Evolutionary conservation across 768 basidiomycete species (phyloP).

Genomic region (Amanita rubescens): DNA sequence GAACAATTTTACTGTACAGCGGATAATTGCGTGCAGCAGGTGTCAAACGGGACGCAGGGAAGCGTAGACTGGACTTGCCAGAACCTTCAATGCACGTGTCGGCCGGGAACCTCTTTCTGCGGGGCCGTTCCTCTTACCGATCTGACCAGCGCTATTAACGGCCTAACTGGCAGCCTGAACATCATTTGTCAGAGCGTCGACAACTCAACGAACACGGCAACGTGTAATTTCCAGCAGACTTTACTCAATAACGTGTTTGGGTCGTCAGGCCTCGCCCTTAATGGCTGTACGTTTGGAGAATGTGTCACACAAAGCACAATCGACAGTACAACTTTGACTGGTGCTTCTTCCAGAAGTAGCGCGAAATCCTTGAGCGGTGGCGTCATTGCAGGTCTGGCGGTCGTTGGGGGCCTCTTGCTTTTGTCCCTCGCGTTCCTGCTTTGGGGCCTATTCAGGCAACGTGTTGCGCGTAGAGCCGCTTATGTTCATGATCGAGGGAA

Average conservation of each 20-base stretch:
- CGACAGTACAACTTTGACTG: conserved; percentile 40
- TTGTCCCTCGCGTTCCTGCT: conserved; percentile 51
- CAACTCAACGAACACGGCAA: conserved; percentile 36
- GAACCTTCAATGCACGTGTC: conserved; percentile 69
- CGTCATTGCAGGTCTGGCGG: conserved; percentile 86
- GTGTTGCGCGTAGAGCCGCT: conserved; percentile 41
- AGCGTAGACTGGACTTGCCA: conserved; percentile 63
- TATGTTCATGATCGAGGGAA: neutral
- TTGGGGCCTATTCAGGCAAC: conserved; percentile 55
- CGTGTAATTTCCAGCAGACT: conserved; percentile 73
- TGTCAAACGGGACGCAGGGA: conserved; percentile 27
- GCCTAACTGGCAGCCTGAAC: conserved; percentile 53
- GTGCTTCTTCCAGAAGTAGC: conserved; percentile 18
- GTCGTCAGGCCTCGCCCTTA: conserved; percentile 57
- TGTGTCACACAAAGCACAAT: conserved; percentile 80
- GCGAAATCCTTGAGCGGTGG: conserved; percentile 59
- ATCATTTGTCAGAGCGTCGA: conserved; percentile 57
- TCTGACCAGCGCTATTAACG: conserved; percentile 58
- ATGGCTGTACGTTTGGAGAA: conserved; percentile 79
- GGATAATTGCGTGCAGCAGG: conserved; percentile 57
- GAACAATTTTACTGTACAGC: conserved; percentile 88
- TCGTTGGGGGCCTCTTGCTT: conserved; percentile 62
- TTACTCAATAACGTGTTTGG: conserved; percentile 70
- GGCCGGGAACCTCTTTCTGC: conserved; percentile 66
- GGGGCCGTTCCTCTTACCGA: conserved; percentile 40